A percentile compares a stretch with the other conserved stretches of the same genome.
These are phyloP conservation scores for Trichophyton simii DNA, from an alignment of 2,329 filamentous ascomycete genomes.

Conservation along the genomic window DNA sequence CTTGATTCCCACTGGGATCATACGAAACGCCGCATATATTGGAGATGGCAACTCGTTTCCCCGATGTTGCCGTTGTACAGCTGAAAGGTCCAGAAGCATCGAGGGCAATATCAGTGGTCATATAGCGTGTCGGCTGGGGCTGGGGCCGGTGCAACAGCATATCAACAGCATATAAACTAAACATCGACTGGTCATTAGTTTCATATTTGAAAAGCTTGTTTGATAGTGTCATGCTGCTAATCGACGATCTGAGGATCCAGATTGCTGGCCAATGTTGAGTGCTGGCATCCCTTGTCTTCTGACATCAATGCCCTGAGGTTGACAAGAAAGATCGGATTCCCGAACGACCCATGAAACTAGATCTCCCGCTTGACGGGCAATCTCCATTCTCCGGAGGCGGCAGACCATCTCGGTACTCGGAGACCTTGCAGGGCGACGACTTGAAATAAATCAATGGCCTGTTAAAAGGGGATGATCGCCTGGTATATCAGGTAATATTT, in stretches of 20 bases:
- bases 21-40: background rate
- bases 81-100: background rate
- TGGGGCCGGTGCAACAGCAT: background rate
- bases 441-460: background rate
- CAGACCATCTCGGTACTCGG: background rate
- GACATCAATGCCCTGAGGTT: background rate
- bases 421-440: background rate
- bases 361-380: background rate
- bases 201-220: background rate
- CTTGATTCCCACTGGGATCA: background rate
- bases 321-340: background rate
- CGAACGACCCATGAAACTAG: background rate
- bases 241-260: background rate
- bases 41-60: background rate
- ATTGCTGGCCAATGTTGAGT: background rate
- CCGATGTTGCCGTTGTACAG: background rate
- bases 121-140: background rate
- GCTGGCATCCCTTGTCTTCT: background rate
- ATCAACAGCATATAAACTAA: background rate
- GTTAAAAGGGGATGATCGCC: background rate
- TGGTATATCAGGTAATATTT: background rate
- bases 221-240: background rate
- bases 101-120: background rate
- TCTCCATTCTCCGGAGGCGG: background rate
- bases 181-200: background rate